phyloP scores from a whole-genome alignment of 208 protist species.

The Strigomonas galati region DNA sequence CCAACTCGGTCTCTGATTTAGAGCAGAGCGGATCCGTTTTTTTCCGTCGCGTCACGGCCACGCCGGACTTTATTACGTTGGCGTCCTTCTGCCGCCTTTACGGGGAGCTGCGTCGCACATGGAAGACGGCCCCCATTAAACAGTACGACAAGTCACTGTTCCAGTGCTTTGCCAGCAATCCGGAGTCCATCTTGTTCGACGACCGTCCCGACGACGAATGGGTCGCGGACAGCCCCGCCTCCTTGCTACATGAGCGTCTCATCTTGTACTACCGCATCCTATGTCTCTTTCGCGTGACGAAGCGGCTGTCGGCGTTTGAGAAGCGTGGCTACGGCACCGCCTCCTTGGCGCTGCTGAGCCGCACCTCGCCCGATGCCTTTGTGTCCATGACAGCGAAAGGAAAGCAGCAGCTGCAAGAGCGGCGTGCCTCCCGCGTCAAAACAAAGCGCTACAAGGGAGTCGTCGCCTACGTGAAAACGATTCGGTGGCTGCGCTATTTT shows the following conservation, averaged over 20 bases:
- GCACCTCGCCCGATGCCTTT: neutral
- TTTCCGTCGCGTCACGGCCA: neutral
- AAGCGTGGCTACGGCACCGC: neutral
- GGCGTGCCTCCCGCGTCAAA: neutral
- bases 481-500: neutral
- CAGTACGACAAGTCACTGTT: conserved; percentile 66
- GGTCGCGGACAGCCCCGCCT: neutral
- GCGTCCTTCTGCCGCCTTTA: neutral
- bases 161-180: conserved; percentile 74
- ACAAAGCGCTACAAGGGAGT: neutral
- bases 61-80: neutral
- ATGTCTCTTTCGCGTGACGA: neutral
- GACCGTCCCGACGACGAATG: conserved; percentile 16
- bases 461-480: neutral
- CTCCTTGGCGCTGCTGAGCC: neutral
- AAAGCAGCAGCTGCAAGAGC: neutral
- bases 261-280: neutral
- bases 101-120: conserved; percentile 1
- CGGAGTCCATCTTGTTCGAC: conserved; percentile 31
- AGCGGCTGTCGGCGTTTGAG: neutral
- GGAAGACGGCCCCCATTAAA: conserved; percentile 34
- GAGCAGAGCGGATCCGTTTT: neutral
- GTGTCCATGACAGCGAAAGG: neutral
- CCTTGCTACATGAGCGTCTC: conserved; percentile 7
- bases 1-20: neutral